Conservation (phyloP, 2,329 filamentous ascomycete species). For the Helminthosporium solani region DNA sequence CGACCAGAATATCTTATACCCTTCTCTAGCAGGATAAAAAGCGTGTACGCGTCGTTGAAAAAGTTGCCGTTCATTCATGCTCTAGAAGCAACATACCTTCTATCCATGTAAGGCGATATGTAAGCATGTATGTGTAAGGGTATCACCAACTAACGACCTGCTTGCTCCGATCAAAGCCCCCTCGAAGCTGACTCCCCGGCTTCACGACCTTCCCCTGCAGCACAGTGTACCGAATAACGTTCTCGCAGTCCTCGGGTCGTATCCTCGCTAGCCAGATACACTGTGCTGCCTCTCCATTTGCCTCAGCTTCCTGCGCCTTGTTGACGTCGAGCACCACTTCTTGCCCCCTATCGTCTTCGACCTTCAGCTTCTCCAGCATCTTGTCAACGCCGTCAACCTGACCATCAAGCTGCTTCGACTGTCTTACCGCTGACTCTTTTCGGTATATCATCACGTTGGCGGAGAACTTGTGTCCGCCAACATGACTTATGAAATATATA, state of each 20-base stretch:
- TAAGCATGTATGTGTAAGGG: not conserved
- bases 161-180: slow-evolving; percentile 82
- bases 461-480: slow-evolving; percentile 94
- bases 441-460: slow-evolving; percentile 95
- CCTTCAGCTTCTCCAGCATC: slow-evolving; percentile 42
- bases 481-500: slow-evolving; percentile 94
- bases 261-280: slow-evolving; percentile 92
- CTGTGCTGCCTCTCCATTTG: slow-evolving; percentile 63
- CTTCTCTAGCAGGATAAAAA: not conserved
- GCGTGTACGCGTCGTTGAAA: too few species aligned
- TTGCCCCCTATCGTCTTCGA: slow-evolving; percentile 41
- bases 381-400: slow-evolving; percentile 31
- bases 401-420: slow-evolving; percentile 18
- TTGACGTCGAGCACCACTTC: slow-evolving; percentile 35
- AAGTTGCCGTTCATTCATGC: too few species aligned
- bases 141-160: slow-evolving; percentile 82
- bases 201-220: slow-evolving; percentile 93
- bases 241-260: slow-evolving; percentile 86
- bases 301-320: slow-evolving; percentile 41
- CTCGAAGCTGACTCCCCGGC: slow-evolving; percentile 78
- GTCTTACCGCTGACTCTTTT: slow-evolving; percentile 41
- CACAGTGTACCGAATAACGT: slow-evolving; percentile 84
- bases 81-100: not conserved
- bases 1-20: too few species aligned
- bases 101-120: not conserved